Percentiles rank a stretch among this genome's conserved stretches.
Conservation (phyloP, 2,329 filamentous ascomycete species). For the Magnaporthiopsis poae region DNA sequence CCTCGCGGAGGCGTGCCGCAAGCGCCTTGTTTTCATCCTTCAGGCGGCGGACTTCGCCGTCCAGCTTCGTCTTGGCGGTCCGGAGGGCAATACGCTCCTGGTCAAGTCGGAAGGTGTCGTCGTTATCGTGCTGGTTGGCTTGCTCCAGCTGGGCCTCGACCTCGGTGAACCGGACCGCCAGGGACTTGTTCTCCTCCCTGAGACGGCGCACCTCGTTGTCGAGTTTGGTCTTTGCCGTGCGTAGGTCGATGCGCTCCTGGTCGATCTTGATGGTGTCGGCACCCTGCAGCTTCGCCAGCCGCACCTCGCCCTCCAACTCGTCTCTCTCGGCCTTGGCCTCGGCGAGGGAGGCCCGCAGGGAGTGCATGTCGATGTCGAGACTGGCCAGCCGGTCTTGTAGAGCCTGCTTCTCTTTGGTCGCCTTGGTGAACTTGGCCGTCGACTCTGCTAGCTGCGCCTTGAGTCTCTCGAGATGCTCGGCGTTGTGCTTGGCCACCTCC, state of each 20-base stretch:
- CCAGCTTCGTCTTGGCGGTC: constrained; percentile 58
- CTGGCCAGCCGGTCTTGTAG: constrained; percentile 54
- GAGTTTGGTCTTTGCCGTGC: constrained; percentile 28
- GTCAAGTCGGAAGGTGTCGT: constrained; percentile 52
- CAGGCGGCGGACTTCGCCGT: constrained; percentile 56
- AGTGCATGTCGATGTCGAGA: constrained; percentile 50
- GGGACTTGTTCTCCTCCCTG: constrained; percentile 7
- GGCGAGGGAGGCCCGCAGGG: constrained; percentile 44
- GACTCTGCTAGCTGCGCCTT: constrained; percentile 49
- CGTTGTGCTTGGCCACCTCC: constrained; percentile 24
- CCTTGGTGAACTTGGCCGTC: constrained; percentile 45
- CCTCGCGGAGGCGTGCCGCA: constrained; percentile 30
- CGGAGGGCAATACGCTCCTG: constrained; percentile 60
- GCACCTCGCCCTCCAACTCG: constrained; percentile 53
- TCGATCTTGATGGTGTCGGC: constrained; percentile 53
- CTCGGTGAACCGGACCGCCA: constrained; percentile 32
- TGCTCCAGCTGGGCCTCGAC: constrained; percentile 51
- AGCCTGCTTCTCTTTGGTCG: constrained; percentile 50
- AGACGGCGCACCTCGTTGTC: constrained; percentile 7
- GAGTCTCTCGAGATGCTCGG: constrained; percentile 39
- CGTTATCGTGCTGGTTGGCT: constrained; percentile 38
- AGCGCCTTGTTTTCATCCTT: constrained; percentile 54
- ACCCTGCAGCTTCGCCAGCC: constrained; percentile 42
- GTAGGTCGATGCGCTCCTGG: constrained; percentile 59
- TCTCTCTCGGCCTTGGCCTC: constrained; percentile 57